These are phyloP conservation scores for Alternaria gaisen DNA, from an alignment of 2,329 filamentous ascomycete species.

Conservation along the genomic window DNA sequence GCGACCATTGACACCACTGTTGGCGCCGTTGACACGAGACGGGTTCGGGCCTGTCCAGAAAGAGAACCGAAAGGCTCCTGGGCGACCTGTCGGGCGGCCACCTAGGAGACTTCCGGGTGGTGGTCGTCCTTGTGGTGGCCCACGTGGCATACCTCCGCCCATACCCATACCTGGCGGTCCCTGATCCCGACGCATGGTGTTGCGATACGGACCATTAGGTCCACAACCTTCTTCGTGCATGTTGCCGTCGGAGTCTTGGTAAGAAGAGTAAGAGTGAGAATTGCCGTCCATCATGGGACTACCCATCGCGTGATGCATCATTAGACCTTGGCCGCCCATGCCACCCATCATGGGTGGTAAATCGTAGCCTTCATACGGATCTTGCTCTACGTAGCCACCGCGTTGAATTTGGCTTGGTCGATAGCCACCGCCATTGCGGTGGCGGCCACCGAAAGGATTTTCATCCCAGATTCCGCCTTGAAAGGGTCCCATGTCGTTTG, in stretches of 20 bases:
- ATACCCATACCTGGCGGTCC: not conserved
- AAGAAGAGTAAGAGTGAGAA: not conserved
- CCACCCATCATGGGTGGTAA: not conserved
- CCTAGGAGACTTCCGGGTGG: not conserved
- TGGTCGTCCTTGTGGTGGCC: not conserved
- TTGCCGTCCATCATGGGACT: not conserved
- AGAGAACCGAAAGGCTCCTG: not conserved
- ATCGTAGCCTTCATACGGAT: not conserved
- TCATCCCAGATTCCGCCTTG: slow-evolving; percentile 1
- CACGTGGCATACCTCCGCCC: not conserved
- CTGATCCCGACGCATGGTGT: not conserved
- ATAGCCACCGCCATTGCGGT: not conserved
- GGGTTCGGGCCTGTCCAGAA: slow-evolving; percentile 4
- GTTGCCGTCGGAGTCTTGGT: slow-evolving; percentile 3
- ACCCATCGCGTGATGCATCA: not conserved
- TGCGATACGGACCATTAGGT: not conserved
- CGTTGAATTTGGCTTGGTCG: not conserved
- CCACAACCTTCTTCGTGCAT: not conserved
- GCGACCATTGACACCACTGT: not conserved
- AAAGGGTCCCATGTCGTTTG: not conserved
- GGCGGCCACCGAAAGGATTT: not conserved
- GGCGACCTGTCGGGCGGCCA: not conserved
- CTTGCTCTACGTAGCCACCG: not conserved
- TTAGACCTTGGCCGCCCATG: not conserved
- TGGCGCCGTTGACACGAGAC: not conserved